Base-by-base conservation (phyloP, 2,329 filamentous ascomycete genomes). In the Epichloe bromicola region DNA sequence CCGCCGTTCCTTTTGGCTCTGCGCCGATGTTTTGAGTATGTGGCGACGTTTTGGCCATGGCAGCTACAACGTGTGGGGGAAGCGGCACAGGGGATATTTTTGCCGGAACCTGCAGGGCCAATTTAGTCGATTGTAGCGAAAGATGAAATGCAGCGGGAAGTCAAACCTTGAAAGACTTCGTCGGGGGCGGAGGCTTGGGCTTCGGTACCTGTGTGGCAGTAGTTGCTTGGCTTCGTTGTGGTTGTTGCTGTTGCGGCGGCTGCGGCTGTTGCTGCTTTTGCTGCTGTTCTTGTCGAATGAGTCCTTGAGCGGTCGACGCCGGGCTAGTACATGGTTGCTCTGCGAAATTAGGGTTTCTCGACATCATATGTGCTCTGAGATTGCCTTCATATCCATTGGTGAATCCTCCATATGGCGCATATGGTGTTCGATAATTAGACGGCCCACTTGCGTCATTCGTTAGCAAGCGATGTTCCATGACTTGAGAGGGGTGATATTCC, bases 321-420 rank as follows among this genome's bases (percentile, higher is more conserved):
- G 39, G 23, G 20, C 36, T 33, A 17, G 17, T 5, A 30, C 14
- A 8, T 20, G 15, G 38, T 33, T 15, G 67, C 45, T 58, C 58
- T 37, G 63, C 48, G n/a, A 61, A 46, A 7, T 62, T 59, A 17
- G 58, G 56, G 17, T 61, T 59, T 46, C 61, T 63, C 12, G 60
- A 56, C 63, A 73, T 68, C 43, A 76, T 38, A 52, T 75, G 71
- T 17, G 70, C 70, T 46, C 68, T 66, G 17, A 74, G 54, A 46
- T 74, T 74, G 19, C 74, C 76, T 61, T 80, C 76, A 51, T 81
- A 80, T 4, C 77, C 78, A 54, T 82, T 82, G 36, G 74, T 79
- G 57, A 82, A 82, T 0, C 78, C 79, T 23, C 75, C 74, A 65
- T 68, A 72, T 2, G 70, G 67, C 15, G 74, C 71, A 59, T 83